These are phyloP conservation scores for Apophysomyces trapeziformis DNA, from an alignment of 371 early-diverging fungal species.

Conservation along the genomic window DNA sequence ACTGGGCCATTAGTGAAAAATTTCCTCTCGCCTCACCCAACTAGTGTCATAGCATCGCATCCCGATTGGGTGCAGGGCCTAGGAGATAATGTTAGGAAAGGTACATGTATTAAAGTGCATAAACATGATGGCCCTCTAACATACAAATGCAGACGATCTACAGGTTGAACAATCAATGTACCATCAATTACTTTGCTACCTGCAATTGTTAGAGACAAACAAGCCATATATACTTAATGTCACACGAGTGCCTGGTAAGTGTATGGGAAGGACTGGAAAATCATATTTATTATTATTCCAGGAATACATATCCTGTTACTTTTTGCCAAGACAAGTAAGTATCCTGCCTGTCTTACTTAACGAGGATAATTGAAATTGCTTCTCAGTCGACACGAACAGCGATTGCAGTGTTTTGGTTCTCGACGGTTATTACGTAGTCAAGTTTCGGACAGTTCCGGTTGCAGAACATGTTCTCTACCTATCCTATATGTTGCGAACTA, in stretches of 20 bases:
- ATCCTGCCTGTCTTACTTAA: not conserved
- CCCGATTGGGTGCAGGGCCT: conserved; percentile 66
- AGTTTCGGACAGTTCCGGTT: conserved; percentile 51
- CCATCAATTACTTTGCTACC: conserved; percentile 62
- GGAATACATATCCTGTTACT: conserved; percentile 49
- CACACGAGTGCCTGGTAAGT: conserved; percentile 56
- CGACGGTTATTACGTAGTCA: conserved; percentile 61
- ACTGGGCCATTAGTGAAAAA: conserved; percentile 30
- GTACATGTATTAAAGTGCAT: conserved; percentile 20
- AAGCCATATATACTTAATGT: conserved; percentile 70
- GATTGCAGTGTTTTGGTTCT: conserved; percentile 62
- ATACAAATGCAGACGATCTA: conserved; percentile 36
- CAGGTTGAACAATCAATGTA: conserved; percentile 42
- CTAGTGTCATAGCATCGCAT: conserved; percentile 58
- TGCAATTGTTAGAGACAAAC: conserved; percentile 67
- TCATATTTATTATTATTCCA: conserved; percentile 16
- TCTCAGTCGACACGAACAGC: conserved; percentile 57
- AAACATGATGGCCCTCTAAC: not conserved
- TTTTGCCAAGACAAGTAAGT: conserved; percentile 45
- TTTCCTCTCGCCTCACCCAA: conserved; percentile 68
- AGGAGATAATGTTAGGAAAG: conserved; percentile 41
- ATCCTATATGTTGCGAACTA: conserved; percentile 33
- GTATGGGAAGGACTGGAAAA: conserved; percentile 15
- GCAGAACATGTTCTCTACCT: conserved; percentile 40
- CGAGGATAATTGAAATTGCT: not conserved